Conservation (phyloP, 2,329 filamentous ascomycete species). For the Teratosphaeria zuluensis region DNA sequence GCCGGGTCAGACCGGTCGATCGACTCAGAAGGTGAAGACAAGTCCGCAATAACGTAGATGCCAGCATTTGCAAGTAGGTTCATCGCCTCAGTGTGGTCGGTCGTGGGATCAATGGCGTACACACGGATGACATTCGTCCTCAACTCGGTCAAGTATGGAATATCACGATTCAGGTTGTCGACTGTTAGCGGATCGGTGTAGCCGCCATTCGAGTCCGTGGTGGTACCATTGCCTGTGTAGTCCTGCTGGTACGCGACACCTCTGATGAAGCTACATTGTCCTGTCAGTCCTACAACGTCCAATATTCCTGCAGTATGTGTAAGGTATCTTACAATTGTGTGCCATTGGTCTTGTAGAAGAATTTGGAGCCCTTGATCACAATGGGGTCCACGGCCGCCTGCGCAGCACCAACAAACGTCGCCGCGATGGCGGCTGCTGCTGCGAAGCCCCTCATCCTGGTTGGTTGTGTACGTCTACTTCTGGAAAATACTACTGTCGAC, state of each 20-base stretch:
- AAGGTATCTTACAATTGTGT: conserved; percentile 52
- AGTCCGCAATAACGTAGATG: conserved; percentile 91
- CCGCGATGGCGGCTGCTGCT: conserved; percentile 44
- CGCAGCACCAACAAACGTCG: conserved; percentile 30
- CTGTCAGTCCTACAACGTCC: conserved; percentile 1
- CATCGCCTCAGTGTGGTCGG: conserved; percentile 80
- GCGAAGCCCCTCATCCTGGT: conserved; percentile 47
- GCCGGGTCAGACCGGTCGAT: conserved; percentile 72
- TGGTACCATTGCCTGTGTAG: conserved; percentile 34
- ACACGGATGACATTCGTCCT: conserved; percentile 90
- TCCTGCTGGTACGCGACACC: conserved; percentile 93
- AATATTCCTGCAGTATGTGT: neutral
- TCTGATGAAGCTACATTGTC: conserved; percentile 58
- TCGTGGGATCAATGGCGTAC: conserved; percentile 76
- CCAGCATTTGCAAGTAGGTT: conserved; percentile 66
- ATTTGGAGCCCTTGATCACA: conserved; percentile 70
- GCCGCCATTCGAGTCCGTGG: conserved; percentile 30
- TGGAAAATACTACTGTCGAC: neutral
- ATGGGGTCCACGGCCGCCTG: conserved; percentile 53
- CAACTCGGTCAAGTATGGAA: conserved; percentile 68
- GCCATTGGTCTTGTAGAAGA: conserved; percentile 79
- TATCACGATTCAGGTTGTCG: conserved; percentile 67
- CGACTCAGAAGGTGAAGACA: conserved; percentile 67
- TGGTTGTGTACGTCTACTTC: conserved; percentile 10
- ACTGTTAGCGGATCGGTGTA: conserved; percentile 76